These are phyloP conservation scores for Discostella stelligeroides DNA, from an alignment of 108 stramenopile genomes.

Conservation along the genomic window DNA sequence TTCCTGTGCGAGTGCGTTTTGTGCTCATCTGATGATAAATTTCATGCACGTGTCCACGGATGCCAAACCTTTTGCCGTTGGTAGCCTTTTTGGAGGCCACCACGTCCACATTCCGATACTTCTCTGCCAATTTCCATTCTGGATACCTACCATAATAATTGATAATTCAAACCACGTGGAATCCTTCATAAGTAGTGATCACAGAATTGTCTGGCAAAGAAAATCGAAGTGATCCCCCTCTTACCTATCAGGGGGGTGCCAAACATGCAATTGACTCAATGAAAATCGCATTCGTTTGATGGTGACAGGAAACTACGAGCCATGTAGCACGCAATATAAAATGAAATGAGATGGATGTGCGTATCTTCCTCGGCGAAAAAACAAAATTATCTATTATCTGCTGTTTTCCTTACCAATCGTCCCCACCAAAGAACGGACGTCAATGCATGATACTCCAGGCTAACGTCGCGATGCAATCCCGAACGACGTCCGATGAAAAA, in stretches of 20 bases:
- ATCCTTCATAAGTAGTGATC: constrained; percentile 4
- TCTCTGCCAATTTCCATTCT: constrained; percentile 40
- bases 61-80: constrained; percentile 37
- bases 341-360: too few species aligned
- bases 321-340: background rate
- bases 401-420: constrained; percentile 51
- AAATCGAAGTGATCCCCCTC: background rate
- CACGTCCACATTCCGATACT: constrained; percentile 1
- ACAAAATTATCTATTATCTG: too few species aligned
- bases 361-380: too few species aligned
- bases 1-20: constrained; percentile 36
- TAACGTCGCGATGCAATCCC: constrained; percentile 63
- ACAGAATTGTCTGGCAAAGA: background rate
- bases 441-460: constrained; percentile 76
- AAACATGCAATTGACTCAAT: constrained; percentile 70
- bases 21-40: constrained; percentile 45
- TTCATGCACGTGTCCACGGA: constrained; percentile 45
- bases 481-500: constrained; percentile 53
- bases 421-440: constrained; percentile 74
- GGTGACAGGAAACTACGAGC: constrained; percentile 55
- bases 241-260: constrained; percentile 36
- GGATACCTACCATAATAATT: constrained; percentile 20
- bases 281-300: constrained; percentile 68
- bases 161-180: background rate
- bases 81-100: constrained; percentile 13